Percentiles rank a stretch among this genome's conserved stretches.
phyloP scores from a whole-genome alignment of 2,329 filamentous ascomycete species.

The Teratosphaeriaceae sp. region DNA sequence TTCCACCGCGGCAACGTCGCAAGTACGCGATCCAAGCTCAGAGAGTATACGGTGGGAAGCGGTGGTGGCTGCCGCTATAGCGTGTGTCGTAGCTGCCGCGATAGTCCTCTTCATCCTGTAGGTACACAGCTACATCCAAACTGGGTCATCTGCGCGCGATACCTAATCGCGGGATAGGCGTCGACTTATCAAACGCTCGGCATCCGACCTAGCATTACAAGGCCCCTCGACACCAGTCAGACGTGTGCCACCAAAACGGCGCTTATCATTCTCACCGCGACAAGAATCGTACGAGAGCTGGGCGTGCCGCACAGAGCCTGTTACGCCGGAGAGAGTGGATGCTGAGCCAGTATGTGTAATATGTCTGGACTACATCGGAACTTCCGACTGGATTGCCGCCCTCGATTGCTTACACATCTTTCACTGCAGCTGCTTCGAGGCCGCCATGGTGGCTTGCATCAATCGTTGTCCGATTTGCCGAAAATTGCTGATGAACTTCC shows the following conservation, averaged over 20 bases:
- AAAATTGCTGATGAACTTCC: background rate
- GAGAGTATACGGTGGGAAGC: background rate
- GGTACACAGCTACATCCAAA: background rate
- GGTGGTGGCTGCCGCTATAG: background rate
- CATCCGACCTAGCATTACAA: background rate
- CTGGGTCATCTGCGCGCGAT: background rate
- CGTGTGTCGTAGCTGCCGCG: background rate
- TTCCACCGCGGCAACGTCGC: background rate
- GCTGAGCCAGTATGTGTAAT: constrained; percentile 1
- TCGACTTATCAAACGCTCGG: background rate
- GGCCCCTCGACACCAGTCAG: background rate
- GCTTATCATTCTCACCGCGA: background rate
- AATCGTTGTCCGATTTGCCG: constrained; percentile 1
- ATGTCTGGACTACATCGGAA: background rate
- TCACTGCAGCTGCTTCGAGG: constrained; percentile 2
- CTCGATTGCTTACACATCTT: constrained; percentile 5
- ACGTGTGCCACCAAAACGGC: background rate
- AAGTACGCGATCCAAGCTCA: background rate
- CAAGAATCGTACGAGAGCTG: background rate
- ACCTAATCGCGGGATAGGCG: background rate
- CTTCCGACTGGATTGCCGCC: constrained; percentile 1
- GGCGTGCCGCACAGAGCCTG: background rate
- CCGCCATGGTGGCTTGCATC: constrained; percentile 1
- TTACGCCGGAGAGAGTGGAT: background rate
- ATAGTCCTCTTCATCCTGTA: background rate